Conservation (phyloP, 202 grass and related monocot species). For the Thinopyrum obtusiflorum region DNA sequence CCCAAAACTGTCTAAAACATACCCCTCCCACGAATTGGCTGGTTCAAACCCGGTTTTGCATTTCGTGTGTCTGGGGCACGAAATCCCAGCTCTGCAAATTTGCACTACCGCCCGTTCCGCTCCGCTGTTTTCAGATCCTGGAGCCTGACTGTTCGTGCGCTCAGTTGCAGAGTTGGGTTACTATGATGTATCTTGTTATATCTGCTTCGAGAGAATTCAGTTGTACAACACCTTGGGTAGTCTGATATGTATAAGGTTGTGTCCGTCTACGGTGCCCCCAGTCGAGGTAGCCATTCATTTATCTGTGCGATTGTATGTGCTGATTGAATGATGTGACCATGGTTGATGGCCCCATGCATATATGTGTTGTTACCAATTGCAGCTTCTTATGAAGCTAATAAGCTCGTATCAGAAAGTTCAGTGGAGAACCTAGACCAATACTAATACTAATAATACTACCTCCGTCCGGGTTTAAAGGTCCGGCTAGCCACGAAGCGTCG, state of each 20-base stretch:
- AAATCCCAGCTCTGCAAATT: not conserved
- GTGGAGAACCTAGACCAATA: not conserved
- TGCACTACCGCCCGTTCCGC: not conserved
- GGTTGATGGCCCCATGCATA: not conserved
- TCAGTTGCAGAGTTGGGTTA: not conserved
- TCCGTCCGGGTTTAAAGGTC: no score
- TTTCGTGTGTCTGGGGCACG: not conserved
- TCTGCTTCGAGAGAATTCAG: not conserved
- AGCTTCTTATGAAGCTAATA: conserved; percentile 18
- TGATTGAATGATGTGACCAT: not conserved
- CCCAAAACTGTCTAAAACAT: no score
- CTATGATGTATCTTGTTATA: not conserved
- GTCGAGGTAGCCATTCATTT: not conserved
- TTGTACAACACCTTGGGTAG: not conserved
- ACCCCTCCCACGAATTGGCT: not conserved
- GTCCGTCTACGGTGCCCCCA: not conserved
- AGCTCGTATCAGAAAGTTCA: not conserved
- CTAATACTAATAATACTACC: no score
- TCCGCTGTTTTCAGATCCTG: not conserved
- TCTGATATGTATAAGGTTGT: not conserved
- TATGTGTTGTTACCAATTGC: not conserved
- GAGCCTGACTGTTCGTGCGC: not conserved
- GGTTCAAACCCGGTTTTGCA: not conserved
- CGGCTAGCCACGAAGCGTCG: no score
- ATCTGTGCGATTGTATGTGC: not conserved